These are phyloP conservation scores for Nepenthes gracilis DNA, from an alignment of 148 eudicot genomes.

Conservation along the genomic window DNA sequence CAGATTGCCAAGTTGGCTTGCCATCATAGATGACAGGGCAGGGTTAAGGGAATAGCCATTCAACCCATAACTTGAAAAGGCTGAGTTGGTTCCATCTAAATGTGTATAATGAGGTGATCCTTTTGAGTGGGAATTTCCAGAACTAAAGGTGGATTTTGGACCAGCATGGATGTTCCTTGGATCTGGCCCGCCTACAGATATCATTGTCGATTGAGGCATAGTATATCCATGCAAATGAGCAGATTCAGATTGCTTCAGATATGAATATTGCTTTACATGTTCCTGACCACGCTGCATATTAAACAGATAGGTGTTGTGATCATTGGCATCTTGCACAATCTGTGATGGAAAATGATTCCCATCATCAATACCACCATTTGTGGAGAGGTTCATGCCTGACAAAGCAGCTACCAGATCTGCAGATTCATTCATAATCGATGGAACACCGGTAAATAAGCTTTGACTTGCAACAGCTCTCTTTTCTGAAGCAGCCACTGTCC, in stretches of 20 bases:
- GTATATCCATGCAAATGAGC: constrained; percentile 34
- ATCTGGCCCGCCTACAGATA: constrained; percentile 29
- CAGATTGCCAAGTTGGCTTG: constrained; percentile 40
- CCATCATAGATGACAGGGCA: constrained; percentile 45
- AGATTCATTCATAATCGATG: constrained; percentile 38
- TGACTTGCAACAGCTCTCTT: constrained; percentile 38
- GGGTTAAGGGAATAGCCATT: constrained; percentile 58
- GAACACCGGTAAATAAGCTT: constrained; percentile 40
- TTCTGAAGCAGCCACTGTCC: constrained; percentile 39
- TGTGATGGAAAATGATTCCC: constrained; percentile 30
- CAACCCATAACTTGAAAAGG: constrained; percentile 49
- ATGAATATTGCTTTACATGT: constrained; percentile 35
- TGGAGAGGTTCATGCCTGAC: constrained; percentile 63
- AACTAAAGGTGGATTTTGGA: constrained; percentile 25
- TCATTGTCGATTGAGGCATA: constrained; percentile 25
- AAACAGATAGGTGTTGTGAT: constrained; percentile 34
- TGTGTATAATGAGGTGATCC: constrained; percentile 58
- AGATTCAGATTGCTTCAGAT: constrained; percentile 36
- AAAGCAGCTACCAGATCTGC: constrained; percentile 62
- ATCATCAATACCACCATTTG: constrained; percentile 37
- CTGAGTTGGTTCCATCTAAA: constrained; percentile 40
- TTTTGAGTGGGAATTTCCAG: constrained; percentile 38
- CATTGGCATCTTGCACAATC: constrained; percentile 33
- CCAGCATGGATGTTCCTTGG: constrained; percentile 33
- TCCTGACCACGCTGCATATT: constrained; percentile 40